Evolutionary conservation across 257 asterid genomes (phyloP).

Genomic region (Rauvolfia tetraphylla): DNA sequence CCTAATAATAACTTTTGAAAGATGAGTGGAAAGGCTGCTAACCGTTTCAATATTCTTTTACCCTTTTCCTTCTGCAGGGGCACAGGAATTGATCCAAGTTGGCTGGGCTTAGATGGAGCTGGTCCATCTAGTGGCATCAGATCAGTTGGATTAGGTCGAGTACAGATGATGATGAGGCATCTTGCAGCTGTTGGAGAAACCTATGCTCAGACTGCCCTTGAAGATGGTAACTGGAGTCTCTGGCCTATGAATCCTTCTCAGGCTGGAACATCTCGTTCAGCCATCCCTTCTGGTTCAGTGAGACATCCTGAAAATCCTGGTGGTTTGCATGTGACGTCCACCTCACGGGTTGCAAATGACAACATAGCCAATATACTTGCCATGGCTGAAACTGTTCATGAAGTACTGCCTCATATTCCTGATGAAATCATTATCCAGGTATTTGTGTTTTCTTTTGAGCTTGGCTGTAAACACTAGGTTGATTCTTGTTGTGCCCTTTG

Average conservation of each 20-base stretch:
- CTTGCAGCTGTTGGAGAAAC: slow-evolving; percentile 91
- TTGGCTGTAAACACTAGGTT: not conserved
- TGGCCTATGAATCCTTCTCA: slow-evolving; percentile 65
- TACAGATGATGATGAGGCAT: slow-evolving; percentile 92
- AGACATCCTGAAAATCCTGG: slow-evolving; percentile 38
- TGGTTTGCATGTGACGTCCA: slow-evolving; percentile 48
- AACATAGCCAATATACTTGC: slow-evolving; percentile 51
- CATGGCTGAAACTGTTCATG: slow-evolving; percentile 80
- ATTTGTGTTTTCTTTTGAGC: not conserved
- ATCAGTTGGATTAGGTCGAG: slow-evolving; percentile 56
- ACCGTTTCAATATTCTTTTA: not conserved
- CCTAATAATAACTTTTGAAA: not conserved
- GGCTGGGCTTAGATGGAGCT: slow-evolving; percentile 73
- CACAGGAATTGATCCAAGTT: slow-evolving; percentile 54
- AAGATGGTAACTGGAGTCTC: slow-evolving; percentile 68
- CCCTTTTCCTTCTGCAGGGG: slow-evolving; percentile 35
- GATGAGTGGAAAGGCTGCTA: not conserved
- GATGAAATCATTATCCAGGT: slow-evolving; percentile 77
- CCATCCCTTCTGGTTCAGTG: slow-evolving; percentile 35
- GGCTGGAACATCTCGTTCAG: slow-evolving; percentile 61
- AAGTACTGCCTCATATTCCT: slow-evolving; percentile 77
- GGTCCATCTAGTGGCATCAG: slow-evolving; percentile 52
- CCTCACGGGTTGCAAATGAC: slow-evolving; percentile 37
- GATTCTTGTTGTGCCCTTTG: not conserved
- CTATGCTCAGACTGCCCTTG: slow-evolving; percentile 68